Evolutionary conservation across 768 basidiomycete genomes (phyloP).

Genomic region (Suillus bovinus): DNA sequence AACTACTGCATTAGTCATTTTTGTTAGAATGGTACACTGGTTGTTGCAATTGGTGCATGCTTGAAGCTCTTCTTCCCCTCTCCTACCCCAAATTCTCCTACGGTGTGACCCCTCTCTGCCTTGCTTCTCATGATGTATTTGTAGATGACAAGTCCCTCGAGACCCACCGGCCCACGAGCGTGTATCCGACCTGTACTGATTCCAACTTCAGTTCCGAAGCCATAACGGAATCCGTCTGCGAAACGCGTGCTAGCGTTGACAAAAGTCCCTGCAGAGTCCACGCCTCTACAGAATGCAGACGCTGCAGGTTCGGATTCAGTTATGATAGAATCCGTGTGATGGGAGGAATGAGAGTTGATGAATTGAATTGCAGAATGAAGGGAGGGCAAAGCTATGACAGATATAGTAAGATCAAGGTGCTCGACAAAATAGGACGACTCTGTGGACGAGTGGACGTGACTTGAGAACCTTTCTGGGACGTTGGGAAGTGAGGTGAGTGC

Average conservation of each 20-base stretch:
- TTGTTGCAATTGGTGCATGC: slow-evolving; percentile 41
- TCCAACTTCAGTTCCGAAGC: slow-evolving; percentile 97
- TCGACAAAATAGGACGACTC: slow-evolving; percentile 81
- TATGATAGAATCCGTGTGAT: slow-evolving; percentile 93
- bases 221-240: slow-evolving; percentile 95
- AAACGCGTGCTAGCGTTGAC: slow-evolving; percentile 96
- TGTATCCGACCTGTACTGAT: slow-evolving; percentile 97
- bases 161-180: slow-evolving; percentile 92
- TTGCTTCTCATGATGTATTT: slow-evolving; percentile 91
- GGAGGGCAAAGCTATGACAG: slow-evolving; percentile 74
- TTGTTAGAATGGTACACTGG: slow-evolving; percentile 25
- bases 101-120: slow-evolving; percentile 75
- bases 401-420: slow-evolving; percentile 82
- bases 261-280: slow-evolving; percentile 91
- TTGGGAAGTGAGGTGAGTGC: slow-evolving; percentile 47
- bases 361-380: slow-evolving; percentile 76
- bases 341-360: slow-evolving; percentile 92
- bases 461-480: slow-evolving; percentile 37
- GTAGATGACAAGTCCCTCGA: slow-evolving; percentile 93
- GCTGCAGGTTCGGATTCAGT: slow-evolving; percentile 73
- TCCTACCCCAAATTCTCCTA: slow-evolving; percentile 79
- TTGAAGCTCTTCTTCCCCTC: slow-evolving; percentile 72
- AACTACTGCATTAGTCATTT: neutral
- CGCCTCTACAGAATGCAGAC: slow-evolving; percentile 77
- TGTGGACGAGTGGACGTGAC: slow-evolving; percentile 53